Conservation (phyloP, 441 rosid species). For the Erysimum cheiri region DNA sequence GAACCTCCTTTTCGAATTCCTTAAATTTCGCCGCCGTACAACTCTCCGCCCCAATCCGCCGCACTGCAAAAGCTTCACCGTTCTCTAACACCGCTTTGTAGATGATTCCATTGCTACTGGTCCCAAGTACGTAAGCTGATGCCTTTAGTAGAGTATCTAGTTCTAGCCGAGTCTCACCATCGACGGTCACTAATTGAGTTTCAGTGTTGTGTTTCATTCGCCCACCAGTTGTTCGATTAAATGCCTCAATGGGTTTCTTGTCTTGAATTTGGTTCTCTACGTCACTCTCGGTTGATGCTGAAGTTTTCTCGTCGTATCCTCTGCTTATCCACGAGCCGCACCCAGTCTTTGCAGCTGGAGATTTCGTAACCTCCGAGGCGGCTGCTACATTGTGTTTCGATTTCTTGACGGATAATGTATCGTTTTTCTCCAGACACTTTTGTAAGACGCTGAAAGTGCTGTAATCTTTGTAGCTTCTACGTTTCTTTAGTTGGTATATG, state of each 20-base stretch:
- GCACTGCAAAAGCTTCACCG: slow-evolving; percentile 71
- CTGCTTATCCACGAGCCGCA: slow-evolving; percentile 65
- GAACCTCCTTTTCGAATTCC: slow-evolving; percentile 73
- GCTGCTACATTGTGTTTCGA: slow-evolving; percentile 19
- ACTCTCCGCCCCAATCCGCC: slow-evolving; percentile 74
- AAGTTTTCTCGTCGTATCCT: slow-evolving; percentile 49
- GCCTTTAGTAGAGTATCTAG: slow-evolving; percentile 77
- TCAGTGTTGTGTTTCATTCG: slow-evolving; percentile 28
- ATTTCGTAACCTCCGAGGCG: slow-evolving; percentile 35
- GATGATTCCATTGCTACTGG: slow-evolving; percentile 61
- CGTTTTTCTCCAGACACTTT: slow-evolving; percentile 41
- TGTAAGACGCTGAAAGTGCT: slow-evolving; percentile 42
- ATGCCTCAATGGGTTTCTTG: slow-evolving; percentile 4
- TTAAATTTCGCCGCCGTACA: slow-evolving; percentile 50
- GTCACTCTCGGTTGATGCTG: slow-evolving; percentile 57
- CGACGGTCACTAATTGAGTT: slow-evolving; percentile 57
- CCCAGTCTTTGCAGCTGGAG: slow-evolving; percentile 32
- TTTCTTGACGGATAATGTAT: slow-evolving; percentile 28
- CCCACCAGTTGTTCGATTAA: slow-evolving; percentile 30
- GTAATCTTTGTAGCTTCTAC: slow-evolving; percentile 43
- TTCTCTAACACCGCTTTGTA: slow-evolving; percentile 79
- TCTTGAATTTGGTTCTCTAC: slow-evolving; percentile 42
- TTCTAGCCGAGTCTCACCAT: slow-evolving; percentile 73
- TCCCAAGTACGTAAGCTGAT: slow-evolving; percentile 67
- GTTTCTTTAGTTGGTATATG: slow-evolving; percentile 65